These are phyloP conservation scores for Euphorbia tirucalli DNA, from an alignment of 345 rosid genomes.

Conservation along the genomic window DNA sequence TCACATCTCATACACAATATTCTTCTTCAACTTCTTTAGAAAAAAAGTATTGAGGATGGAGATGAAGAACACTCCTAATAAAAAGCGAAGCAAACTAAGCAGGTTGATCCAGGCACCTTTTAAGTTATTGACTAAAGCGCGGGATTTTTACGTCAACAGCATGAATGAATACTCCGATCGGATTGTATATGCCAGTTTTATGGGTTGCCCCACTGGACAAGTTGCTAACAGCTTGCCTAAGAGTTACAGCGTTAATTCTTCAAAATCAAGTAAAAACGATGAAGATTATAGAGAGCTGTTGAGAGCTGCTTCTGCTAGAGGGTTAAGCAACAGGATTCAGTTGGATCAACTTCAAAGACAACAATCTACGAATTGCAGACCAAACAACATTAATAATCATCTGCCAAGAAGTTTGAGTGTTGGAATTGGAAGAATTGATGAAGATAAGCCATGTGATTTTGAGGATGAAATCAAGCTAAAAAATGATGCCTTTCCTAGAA, in stretches of 20 bases:
- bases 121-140: constrained; percentile 44
- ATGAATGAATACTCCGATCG: constrained; percentile 55
- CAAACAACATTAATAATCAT: constrained; percentile 6
- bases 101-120: constrained; percentile 44
- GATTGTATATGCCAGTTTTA: constrained; percentile 26
- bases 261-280: constrained; percentile 26
- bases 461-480: constrained; percentile 31
- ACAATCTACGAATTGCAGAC: neutral
- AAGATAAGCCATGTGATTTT: constrained; percentile 59
- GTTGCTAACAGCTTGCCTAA: constrained; percentile 39
- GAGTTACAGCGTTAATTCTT: constrained; percentile 45
- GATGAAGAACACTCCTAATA: constrained; percentile 12
- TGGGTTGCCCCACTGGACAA: constrained; percentile 46
- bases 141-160: constrained; percentile 58
- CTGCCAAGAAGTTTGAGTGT: constrained; percentile 41
- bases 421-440: constrained; percentile 71
- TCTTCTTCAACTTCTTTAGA: neutral
- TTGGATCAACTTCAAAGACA: neutral
- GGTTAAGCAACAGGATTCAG: constrained; percentile 11
- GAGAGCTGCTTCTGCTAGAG: constrained; percentile 48
- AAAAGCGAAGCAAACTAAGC: constrained; percentile 34
- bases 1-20: neutral
- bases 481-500: constrained; percentile 31
- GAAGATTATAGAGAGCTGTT: constrained; percentile 48
- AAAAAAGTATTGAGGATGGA: constrained; percentile 6